phyloP scores from a whole-genome alignment of 805 yeast genomes.

The Metschnikowia proteae region DNA sequence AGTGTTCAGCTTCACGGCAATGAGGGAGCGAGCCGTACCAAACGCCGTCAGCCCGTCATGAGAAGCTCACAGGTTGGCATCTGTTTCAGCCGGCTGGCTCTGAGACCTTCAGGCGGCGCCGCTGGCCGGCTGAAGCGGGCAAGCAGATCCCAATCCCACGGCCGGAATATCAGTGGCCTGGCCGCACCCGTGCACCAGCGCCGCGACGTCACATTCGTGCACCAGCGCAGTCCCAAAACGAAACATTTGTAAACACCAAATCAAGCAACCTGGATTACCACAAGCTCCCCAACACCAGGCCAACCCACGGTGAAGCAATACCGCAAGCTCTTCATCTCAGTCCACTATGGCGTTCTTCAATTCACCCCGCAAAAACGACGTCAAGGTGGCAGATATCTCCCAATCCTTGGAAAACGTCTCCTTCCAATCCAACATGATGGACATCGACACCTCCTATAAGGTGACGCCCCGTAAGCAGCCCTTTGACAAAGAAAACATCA shows the following conservation, averaged over 20 bases:
- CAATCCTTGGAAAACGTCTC: conserved; percentile 44
- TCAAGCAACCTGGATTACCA: not conserved
- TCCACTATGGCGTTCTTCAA: conserved; percentile 16
- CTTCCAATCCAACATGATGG: conserved; percentile 34
- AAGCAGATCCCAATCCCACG: no score
- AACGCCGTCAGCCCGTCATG: no score
- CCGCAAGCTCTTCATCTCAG: not conserved
- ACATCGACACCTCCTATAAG: conserved; percentile 35
- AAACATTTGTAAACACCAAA: conserved; percentile 7
- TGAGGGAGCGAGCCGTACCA: no score
- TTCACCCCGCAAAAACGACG: conserved; percentile 17
- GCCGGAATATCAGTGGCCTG: no score
- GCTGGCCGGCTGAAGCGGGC: no score
- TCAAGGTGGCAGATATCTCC: conserved; percentile 35
- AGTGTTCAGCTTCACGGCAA: no score
- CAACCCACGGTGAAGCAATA: no score
- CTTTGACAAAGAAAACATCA: conserved; percentile 18
- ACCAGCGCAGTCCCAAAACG: not conserved
- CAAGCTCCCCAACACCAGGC: not conserved
- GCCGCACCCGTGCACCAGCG: no score
- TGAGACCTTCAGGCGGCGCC: no score
- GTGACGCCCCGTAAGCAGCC: conserved; percentile 23
- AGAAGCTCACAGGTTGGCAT: no score
- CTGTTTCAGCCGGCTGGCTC: no score
- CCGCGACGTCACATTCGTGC: not conserved